phyloP scores from a whole-genome alignment of 306 rosid species.

The Abrus pulchellus region DNA sequence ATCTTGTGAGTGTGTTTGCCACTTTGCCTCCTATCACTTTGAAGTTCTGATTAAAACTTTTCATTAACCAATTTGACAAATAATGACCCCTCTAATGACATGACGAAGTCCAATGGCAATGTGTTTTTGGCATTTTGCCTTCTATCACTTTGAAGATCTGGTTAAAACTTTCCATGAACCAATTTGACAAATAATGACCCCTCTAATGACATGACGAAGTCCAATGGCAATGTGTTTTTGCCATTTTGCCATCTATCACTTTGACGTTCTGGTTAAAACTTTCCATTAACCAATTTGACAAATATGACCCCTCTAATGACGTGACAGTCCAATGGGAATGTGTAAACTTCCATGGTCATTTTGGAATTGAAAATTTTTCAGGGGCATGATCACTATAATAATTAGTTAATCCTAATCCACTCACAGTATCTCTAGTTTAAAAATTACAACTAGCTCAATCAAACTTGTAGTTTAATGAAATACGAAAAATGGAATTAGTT shows the following conservation, averaged over 20 bases:
- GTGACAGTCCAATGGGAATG: constrained; percentile 3
- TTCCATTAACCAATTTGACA: neutral
- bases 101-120: neutral
- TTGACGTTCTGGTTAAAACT: constrained; percentile 4
- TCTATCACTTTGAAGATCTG: neutral
- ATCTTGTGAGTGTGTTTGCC: constrained; percentile 72
- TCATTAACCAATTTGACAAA: neutral
- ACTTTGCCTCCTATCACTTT: constrained; percentile 27
- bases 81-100: neutral
- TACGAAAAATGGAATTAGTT: neutral
- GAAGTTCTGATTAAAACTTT: constrained; percentile 5
- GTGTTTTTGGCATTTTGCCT: neutral
- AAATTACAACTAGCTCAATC: constrained; percentile 13
- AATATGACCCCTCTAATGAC: neutral
- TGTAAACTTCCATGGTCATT: neutral
- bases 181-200: neutral
- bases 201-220: neutral
- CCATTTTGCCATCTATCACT: neutral
- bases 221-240: constrained; percentile 15
- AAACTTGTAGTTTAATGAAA: neutral
- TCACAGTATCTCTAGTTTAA: neutral
- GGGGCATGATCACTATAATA: neutral
- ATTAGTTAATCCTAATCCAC: neutral
- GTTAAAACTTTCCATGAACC: constrained; percentile 8
- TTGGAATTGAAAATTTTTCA: neutral